Base-by-base conservation (phyloP, 208 protist species). In the Vickermania ingenoplastis region DNA sequence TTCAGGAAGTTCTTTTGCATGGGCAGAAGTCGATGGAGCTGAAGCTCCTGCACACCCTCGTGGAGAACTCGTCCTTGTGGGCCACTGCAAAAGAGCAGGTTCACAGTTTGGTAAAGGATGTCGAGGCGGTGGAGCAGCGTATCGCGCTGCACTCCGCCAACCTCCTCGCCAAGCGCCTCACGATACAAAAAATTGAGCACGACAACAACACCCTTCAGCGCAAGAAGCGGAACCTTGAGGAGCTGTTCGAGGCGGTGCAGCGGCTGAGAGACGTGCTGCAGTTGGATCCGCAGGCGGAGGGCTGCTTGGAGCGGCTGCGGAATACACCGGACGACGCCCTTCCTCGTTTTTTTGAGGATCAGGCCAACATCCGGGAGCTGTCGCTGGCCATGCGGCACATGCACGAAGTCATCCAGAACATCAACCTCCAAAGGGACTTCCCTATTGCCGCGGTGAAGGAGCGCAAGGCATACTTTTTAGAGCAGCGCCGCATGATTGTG, bases 141-240 rank as follows among this genome's bases (percentile, higher is more conserved):
- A 92, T 94, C 53, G 77, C 81, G 59, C 57, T 71, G 59, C 90
- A 89, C 71, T 83, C 88, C 3, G 57, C 67, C 5, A 73, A 90
- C 41, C 77, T 94, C 30, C 57, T 94, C 1, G 81, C 82, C 26
- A 88, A 89, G 57, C 87, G 86, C 52, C 73, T 62, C 31, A 76
- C 84, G 25, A 77, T 94, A 27, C 74, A 92, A 64, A 71, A 81
- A 45, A 87, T 94, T 36, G 88, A 94, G 61, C 82, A 91, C 64
- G 73, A 78, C 53, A 89, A 83, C 79, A 94, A 87, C 73, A 86
- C 71, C 11, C 71, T 92, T 41, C 88, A 83, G 58, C 81, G 75
- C 17, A 79, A 81, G 48, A 82, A 92, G 67, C 58, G 71, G n/a
- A 94, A 94, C 63, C 63, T 94, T 23, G 69, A 79, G 52, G 31